Conservation (phyloP, 345 rosid genomes). For the Cardiospermum halicacabum region DNA sequence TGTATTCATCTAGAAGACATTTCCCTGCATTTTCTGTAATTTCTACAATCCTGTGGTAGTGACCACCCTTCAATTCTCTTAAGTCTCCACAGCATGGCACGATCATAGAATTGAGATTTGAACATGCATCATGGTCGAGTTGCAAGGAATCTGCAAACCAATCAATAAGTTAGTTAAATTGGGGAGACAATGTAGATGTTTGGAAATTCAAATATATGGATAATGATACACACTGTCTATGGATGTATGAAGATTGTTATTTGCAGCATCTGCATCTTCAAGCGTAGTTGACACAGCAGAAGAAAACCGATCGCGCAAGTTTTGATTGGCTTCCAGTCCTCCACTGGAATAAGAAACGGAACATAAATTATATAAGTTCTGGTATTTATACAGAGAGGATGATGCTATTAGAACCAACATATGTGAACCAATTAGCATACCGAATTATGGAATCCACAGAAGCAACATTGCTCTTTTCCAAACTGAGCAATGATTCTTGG, state of each 20-base stretch:
- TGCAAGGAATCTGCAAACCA: slow-evolving; percentile 69
- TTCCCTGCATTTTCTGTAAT: slow-evolving; percentile 84
- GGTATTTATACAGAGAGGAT: slow-evolving; percentile 8
- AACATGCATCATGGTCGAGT: slow-evolving; percentile 85
- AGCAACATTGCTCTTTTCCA: slow-evolving; percentile 76
- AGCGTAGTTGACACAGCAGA: slow-evolving; percentile 72
- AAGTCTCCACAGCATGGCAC: slow-evolving; percentile 75
- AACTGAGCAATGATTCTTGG: slow-evolving; percentile 72
- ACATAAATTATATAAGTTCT: neutral
- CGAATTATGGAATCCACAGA: slow-evolving; percentile 84
- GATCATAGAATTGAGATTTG: slow-evolving; percentile 77
- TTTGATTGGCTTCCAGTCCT: slow-evolving; percentile 76
- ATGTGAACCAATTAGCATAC: slow-evolving; percentile 35
- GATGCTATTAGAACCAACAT: neutral
- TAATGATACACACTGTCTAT: slow-evolving; percentile 63
- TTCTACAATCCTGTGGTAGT: slow-evolving; percentile 73
- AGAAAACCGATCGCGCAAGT: slow-evolving; percentile 53
- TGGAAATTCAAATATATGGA: neutral
- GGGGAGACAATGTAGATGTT: neutral
- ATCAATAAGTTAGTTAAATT: slow-evolving; percentile 8
- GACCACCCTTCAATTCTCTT: slow-evolving; percentile 78
- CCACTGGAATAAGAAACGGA: slow-evolving; percentile 35
- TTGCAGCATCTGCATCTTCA: slow-evolving; percentile 57
- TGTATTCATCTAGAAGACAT: slow-evolving; percentile 83
- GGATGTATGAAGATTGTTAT: slow-evolving; percentile 59